phyloP scores from a whole-genome alignment of 371 early-diverging fungal genomes.

The Apophysomyces trapeziformis region DNA sequence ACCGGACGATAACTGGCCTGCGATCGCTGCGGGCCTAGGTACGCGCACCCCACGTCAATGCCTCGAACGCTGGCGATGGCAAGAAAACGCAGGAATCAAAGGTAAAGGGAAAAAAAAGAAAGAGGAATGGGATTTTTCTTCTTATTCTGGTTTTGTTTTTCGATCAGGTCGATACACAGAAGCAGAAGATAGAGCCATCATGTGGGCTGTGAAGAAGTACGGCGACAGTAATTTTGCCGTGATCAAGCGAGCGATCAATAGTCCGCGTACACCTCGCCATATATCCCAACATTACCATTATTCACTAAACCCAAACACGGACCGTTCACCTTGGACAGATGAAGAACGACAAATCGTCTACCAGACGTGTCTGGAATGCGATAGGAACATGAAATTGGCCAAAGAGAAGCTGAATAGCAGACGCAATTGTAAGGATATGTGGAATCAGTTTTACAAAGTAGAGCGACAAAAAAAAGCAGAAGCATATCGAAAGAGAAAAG shows the following conservation, averaged over 20 bases:
- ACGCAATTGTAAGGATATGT: constrained; percentile 44
- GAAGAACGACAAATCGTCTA: constrained; percentile 32
- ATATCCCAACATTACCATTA: constrained; percentile 47
- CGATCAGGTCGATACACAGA: constrained; percentile 34
- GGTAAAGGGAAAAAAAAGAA: constrained; percentile 8
- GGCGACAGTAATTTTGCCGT: constrained; percentile 42
- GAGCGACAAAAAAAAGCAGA: neutral
- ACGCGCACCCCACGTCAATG: constrained; percentile 42
- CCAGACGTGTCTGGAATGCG: constrained; percentile 10
- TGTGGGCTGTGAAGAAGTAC: constrained; percentile 33
- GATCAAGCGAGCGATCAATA: constrained; percentile 30
- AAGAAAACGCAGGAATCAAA: constrained; percentile 21
- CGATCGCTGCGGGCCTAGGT: constrained; percentile 21
- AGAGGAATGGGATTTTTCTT: neutral
- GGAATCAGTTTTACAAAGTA: constrained; percentile 35
- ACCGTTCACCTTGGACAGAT: constrained; percentile 43
- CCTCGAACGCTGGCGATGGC: constrained; percentile 47
- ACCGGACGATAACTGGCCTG: constrained; percentile 22
- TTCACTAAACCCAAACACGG: constrained; percentile 30
- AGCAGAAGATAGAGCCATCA: constrained; percentile 34
- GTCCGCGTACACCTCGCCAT: constrained; percentile 42
- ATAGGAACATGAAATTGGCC: constrained; percentile 30
- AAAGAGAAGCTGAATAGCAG: constrained; percentile 22
- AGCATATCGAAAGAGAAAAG: constrained; percentile 1
- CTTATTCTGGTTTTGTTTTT: neutral